Evolutionary conservation across 495 filamentous ascomycete genomes (phyloP).

Genomic region (Penicillium coprophilum): DNA sequence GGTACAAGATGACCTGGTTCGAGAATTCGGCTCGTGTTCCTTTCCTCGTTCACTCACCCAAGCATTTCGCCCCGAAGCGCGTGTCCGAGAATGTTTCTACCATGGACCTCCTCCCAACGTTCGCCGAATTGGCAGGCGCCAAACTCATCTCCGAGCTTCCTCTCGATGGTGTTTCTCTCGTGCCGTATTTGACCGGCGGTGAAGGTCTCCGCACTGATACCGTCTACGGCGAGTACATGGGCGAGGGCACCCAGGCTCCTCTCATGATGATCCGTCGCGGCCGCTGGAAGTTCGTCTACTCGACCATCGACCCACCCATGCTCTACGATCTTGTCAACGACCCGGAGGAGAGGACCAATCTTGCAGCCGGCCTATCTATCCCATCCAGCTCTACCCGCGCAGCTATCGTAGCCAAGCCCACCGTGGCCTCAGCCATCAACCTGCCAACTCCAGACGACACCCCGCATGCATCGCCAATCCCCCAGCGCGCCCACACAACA

Average conservation of each 20-base stretch:
- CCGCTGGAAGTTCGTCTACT: constrained; percentile 79
- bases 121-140: constrained; percentile 74
- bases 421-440: constrained; percentile 20
- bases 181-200: constrained; percentile 65
- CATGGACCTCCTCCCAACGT: constrained; percentile 79
- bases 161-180: constrained; percentile 72
- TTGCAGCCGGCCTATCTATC: constrained; percentile 49
- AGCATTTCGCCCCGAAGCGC: constrained; percentile 62
- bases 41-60: constrained; percentile 71
- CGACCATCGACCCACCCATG: constrained; percentile 74
- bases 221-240: constrained; percentile 85
- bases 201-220: constrained; percentile 61
- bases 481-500: constrained; percentile 26
- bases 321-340: constrained; percentile 73
- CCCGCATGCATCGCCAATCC: constrained; percentile 33
- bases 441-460: constrained; percentile 44
- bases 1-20: constrained; percentile 95
- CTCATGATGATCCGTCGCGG: constrained; percentile 89
- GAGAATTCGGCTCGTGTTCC: constrained; percentile 83
- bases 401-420: constrained; percentile 17
- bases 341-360: constrained; percentile 70
- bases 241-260: constrained; percentile 80
- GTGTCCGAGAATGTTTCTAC: constrained; percentile 79
- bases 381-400: constrained; percentile 14
- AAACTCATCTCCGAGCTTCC: constrained; percentile 62